Conservation (phyloP, 352 stramenopile species). For the Pythium brachiatum region DNA sequence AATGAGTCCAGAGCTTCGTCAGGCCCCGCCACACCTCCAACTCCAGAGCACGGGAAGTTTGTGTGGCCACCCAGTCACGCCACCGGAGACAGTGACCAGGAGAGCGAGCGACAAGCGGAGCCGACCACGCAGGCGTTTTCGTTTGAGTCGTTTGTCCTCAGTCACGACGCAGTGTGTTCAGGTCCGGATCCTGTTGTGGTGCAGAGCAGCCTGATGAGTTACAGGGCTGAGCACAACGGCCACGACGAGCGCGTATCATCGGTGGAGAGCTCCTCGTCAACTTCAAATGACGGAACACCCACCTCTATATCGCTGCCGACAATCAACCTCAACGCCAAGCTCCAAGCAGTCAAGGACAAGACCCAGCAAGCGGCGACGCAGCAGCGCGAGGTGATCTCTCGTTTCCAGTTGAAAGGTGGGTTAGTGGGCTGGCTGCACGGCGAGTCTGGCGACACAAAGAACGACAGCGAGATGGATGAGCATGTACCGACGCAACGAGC, state of each 20-base stretch:
- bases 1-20: slow-evolving; percentile 5
- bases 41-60: slow-evolving; percentile 18
- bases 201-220: slow-evolving; percentile 8
- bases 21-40: slow-evolving; percentile 16
- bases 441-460: slow-evolving; percentile 15
- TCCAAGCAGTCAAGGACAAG: slow-evolving; percentile 40
- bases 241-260: slow-evolving; percentile 7
- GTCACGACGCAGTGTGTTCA: not conserved
- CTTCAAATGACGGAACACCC: not conserved
- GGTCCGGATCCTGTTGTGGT: no score
- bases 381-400: slow-evolving; percentile 36
- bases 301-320: not conserved
- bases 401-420: slow-evolving; percentile 64
- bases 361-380: slow-evolving; percentile 34
- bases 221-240: slow-evolving; percentile 8
- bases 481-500: slow-evolving; percentile 1
- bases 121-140: not conserved
- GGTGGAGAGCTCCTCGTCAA: not conserved
- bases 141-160: not conserved
- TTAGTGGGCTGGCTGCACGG: slow-evolving; percentile 63
- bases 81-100: not conserved
- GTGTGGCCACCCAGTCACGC: slow-evolving; percentile 6
- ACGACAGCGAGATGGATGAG: not conserved
- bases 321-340: slow-evolving; percentile 7
- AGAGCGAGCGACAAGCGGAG: not conserved